phyloP scores from a whole-genome alignment of 805 yeast genomes.

The Cyberlindnera bimundalis region DNA sequence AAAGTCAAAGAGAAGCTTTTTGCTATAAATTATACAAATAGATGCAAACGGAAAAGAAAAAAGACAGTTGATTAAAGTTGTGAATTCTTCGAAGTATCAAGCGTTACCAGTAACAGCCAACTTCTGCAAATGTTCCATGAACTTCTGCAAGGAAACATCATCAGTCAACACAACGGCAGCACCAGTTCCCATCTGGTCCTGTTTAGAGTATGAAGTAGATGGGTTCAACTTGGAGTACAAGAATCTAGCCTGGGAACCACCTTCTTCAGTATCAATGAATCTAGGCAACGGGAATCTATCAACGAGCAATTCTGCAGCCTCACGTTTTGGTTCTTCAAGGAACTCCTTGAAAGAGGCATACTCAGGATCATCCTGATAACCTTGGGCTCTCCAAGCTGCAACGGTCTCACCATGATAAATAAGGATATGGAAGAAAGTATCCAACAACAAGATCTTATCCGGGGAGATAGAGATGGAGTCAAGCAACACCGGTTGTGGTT shows the following conservation, averaged over 20 bases:
- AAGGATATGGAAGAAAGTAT: constrained; percentile 66
- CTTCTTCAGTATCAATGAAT: constrained; percentile 70
- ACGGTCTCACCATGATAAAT: constrained; percentile 65
- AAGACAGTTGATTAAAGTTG: too few species aligned
- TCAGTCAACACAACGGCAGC: constrained; percentile 49
- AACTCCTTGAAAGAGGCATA: constrained; percentile 57
- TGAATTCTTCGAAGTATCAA: too few species aligned
- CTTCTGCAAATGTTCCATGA: constrained; percentile 36
- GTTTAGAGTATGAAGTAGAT: constrained; percentile 49
- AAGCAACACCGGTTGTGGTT: constrained; percentile 60
- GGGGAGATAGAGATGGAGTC: constrained; percentile 62
- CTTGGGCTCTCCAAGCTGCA: constrained; percentile 63
- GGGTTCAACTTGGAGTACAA: constrained; percentile 69
- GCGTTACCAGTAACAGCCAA: constrained; percentile 20
- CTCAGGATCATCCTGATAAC: constrained; percentile 59
- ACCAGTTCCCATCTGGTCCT: constrained; percentile 33
- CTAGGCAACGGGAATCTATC: constrained; percentile 72
- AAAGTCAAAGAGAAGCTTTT: not conserved
- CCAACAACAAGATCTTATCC: constrained; percentile 53
- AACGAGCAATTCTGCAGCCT: constrained; percentile 60
- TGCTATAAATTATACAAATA: not conserved
- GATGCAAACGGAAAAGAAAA: too few species aligned
- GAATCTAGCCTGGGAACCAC: constrained; percentile 73
- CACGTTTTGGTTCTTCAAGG: constrained; percentile 57
- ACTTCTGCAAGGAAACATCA: constrained; percentile 35